Evolutionary conservation across 129 eudicot species (phyloP), one percentile per base, ranked within the genome.

Genomic region (Flaveria brownii): DNA sequence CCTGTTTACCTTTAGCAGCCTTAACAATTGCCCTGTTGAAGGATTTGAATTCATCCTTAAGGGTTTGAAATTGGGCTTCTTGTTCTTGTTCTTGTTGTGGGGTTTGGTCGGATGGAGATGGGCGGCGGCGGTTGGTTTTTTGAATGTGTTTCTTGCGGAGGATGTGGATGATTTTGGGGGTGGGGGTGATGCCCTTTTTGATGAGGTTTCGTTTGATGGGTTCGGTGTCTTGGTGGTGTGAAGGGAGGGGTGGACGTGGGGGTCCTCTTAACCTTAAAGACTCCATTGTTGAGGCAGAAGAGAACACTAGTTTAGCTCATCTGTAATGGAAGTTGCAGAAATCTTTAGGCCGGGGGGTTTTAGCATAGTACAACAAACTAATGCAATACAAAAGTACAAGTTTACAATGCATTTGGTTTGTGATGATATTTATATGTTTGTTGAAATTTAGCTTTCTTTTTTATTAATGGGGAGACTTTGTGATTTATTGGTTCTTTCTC

Each of bases 131-230:
- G 74, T 56, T 84, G 76, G 68, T 52, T 72, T 91, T 94, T 22
- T 84, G 98, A 72, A 83, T 78, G 43, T 94, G 86, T 76, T 94
- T 94, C 47, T 91, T 94, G 86, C 89, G 88, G 78, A 91, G 89
- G 18, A 85, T 89, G 89, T 94, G 97, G 85, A 89, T 80, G 78
- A 91, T 86, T 91, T 87, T 94, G 67, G 98, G 98, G 71, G 97
- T 91, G 67, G 97, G 96, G 22, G 22, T 45, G 16, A 91, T 80
- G 76, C 88, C 88, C 23, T 83, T 77, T 52, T 83, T 81, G 3
- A 88, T 82, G 57, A 90, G 92, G 1, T 84, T 88, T 64, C 33
- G 87, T 75, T 88, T 89, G 82, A 87, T 84, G 64, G 82, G 17
- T 12, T 87, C 81, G 60, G 84, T 72, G 54, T 78, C 77, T 22